Evolutionary conservation across 305 asterid species (phyloP).

Genomic region (Rubia balearica): DNA sequence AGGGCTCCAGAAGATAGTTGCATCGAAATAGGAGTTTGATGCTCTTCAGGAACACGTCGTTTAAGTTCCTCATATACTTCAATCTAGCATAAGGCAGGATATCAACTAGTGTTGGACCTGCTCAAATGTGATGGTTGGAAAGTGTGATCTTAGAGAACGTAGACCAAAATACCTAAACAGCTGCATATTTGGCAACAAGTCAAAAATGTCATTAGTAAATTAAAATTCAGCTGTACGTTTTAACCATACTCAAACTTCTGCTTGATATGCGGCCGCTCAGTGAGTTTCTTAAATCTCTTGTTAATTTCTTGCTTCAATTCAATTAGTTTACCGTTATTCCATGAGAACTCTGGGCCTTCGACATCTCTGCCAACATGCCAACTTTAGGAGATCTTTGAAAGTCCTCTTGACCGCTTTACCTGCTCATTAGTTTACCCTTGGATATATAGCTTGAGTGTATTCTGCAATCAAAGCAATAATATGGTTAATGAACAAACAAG

Average conservation of each 20-base stretch:
- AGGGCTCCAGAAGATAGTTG: slow-evolving; percentile 87
- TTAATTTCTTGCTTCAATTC: slow-evolving; percentile 41
- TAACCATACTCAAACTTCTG: slow-evolving; percentile 37
- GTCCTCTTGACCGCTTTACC: no score
- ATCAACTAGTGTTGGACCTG: no score
- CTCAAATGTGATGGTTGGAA: no score
- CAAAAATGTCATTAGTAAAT: not conserved
- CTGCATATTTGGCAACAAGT: no score
- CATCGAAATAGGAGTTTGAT: slow-evolving; percentile 68
- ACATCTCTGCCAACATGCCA: slow-evolving; percentile 48
- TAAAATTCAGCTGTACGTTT: not conserved
- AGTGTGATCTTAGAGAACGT: not conserved
- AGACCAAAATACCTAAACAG: not conserved
- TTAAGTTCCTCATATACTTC: slow-evolving; percentile 85
- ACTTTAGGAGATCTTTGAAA: slow-evolving; percentile 23
- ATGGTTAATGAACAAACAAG: no score
- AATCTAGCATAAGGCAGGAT: slow-evolving; percentile 63
- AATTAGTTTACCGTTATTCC: slow-evolving; percentile 28
- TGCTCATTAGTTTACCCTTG: no score
- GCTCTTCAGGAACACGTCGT: slow-evolving; percentile 73
- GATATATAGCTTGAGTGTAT: no score
- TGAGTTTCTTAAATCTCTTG: slow-evolving; percentile 42
- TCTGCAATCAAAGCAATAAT: no score
- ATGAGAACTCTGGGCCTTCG: slow-evolving; percentile 32
- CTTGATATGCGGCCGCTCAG: slow-evolving; percentile 42